Conservation (phyloP, 208 protist species). For the Leishmania lainsoni region DNA sequence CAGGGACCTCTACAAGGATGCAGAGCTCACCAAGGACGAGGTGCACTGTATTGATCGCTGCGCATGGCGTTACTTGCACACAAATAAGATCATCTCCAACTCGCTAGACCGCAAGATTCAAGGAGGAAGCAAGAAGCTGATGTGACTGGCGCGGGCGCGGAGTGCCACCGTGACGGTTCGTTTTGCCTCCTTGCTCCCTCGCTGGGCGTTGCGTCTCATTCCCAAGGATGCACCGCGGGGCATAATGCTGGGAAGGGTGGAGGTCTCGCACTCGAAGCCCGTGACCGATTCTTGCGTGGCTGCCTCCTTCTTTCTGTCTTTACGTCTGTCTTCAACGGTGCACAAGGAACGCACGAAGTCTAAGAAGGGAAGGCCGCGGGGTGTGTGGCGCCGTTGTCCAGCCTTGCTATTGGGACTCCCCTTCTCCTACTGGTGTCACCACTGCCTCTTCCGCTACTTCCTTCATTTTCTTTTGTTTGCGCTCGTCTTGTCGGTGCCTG, state of each 20-base stretch:
- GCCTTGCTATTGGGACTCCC: background rate
- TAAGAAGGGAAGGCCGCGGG: background rate
- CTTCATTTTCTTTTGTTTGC: background rate
- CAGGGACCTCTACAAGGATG: slow-evolving; percentile 50
- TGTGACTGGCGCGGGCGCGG: background rate
- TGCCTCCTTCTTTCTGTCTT: background rate
- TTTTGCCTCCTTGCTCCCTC: background rate
- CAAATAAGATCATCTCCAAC: slow-evolving; percentile 66
- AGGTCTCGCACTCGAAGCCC: background rate
- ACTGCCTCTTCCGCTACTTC: background rate
- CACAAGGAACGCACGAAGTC: too few relatives aligned
- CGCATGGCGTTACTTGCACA: slow-evolving; percentile 77
- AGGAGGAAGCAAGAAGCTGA: slow-evolving; percentile 30
- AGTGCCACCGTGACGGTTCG: too few relatives aligned
- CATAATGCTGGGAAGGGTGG: background rate
- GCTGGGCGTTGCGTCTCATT: background rate
- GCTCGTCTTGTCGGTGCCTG: background rate
- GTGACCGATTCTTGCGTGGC: background rate
- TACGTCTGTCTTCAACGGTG: background rate
- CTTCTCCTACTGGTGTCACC: background rate
- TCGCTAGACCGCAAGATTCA: slow-evolving; percentile 48
- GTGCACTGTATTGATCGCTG: slow-evolving; percentile 88
- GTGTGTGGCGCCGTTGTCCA: background rate
- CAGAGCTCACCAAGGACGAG: slow-evolving; percentile 76
- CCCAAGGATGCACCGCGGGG: background rate